Evolutionary conservation across 257 asterid genomes (phyloP), one percentile per base, ranked within the genome.

Genomic region (Nemophila menziesii): DNA sequence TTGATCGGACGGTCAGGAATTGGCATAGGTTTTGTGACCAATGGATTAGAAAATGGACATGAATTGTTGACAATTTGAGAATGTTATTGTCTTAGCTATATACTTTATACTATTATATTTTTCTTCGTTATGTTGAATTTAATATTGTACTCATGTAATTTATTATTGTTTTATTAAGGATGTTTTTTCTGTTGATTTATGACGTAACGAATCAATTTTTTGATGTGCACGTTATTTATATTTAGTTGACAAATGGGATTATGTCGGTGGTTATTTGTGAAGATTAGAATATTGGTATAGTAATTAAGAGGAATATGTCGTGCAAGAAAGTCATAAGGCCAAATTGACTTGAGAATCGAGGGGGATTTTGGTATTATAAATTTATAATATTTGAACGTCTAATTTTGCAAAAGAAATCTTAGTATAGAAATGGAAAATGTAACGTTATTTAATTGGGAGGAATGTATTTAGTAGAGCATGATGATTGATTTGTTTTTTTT

Each of bases 1-100:
- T 43, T 84, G 52, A 69, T 39, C 46, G 16, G 42, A 34, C 33
- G 43, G 13, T 24, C 18, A 13, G 18, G 14, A 16, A 33, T 1
- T 37, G 40, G 17, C 34, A 20, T 12, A 23, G 13, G 45, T 26
- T 61, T 23, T 41, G 49, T 20, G n/a, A n/a, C n/a, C n/a, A n/a
- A n/a, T n/a, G n/a, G n/a, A n/a, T n/a, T n/a, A n/a, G n/a, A n/a
- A n/a, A n/a, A n/a, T n/a, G n/a, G n/a, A n/a, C n/a, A 22, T 11
- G 26, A 13, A 33, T 39, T 15, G 38, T 15, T 47, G 40, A 33
- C 43, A 16, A 21, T 20, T 20, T 46, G 36, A 29, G 12, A 5
- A 29, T 7, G 7, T 29, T 7, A 41, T 19, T 16, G 9, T 41
- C 13, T 16, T 16, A 41, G 21, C 22, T 7, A 41, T 13, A 41